Conservation (phyloP, 2,329 filamentous ascomycete genomes). For the Hypoxylon sp. region DNA sequence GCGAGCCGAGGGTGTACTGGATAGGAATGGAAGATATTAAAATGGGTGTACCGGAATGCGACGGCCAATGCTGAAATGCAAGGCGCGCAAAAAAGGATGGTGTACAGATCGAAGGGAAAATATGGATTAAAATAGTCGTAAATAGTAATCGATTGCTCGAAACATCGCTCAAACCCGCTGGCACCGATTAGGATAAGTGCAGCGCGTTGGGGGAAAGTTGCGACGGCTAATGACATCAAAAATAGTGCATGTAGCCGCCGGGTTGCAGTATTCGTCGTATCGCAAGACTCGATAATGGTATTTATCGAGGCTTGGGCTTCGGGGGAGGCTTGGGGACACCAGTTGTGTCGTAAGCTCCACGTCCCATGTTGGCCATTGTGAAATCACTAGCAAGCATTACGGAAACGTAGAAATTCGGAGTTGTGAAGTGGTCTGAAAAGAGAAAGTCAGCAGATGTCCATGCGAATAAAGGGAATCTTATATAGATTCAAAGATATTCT, state of each 20-base stretch:
- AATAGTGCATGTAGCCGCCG: conserved; percentile 5
- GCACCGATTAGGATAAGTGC: conserved; percentile 14
- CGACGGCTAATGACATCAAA: conserved; percentile 7
- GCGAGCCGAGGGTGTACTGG: conserved; percentile 36
- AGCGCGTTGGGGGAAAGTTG: conserved; percentile 7
- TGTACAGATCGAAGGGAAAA: conserved; percentile 45
- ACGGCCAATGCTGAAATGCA: conserved; percentile 35
- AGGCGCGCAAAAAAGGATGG: conserved; percentile 40
- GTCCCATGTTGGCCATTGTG: conserved; percentile 48
- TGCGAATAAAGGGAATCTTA: conserved; percentile 1
- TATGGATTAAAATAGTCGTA: conserved; percentile 38
- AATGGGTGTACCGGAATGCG: conserved; percentile 43
- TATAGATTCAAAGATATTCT: conserved; percentile 32
- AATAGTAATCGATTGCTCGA: conserved; percentile 24
- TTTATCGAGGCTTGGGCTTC: conserved; percentile 47
- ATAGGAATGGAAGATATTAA: conserved; percentile 44
- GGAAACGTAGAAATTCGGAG: conserved; percentile 11
- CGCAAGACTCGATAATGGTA: conserved; percentile 17
- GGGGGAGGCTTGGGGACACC: conserved; percentile 49
- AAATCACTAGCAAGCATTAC: conserved; percentile 45
- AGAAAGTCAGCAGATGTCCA: conserved; percentile 32
- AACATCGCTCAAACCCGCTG: conserved; percentile 20
- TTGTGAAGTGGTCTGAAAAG: conserved; percentile 9
- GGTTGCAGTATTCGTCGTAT: conserved; percentile 8
- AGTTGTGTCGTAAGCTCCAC: conserved; percentile 49